Base-by-base conservation (phyloP, 164 flowering plant species). In the Tetrastigma voinierianum region DNA sequence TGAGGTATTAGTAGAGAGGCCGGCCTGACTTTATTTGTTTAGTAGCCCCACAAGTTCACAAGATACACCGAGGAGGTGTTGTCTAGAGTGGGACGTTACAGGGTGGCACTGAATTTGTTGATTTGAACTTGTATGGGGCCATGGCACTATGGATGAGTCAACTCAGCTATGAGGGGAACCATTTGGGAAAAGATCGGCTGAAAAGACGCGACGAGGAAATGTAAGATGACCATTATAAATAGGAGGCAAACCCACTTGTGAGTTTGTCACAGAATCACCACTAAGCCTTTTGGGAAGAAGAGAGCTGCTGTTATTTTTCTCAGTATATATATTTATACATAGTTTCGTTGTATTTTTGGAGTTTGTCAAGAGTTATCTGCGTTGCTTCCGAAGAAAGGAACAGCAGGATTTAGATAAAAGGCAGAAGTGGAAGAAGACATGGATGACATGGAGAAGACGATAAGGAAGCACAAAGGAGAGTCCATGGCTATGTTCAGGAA, bases 381-480 rank as follows among this genome's bases (percentile, higher is more conserved):
- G 40, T 32, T 32, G 40, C 6, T 32, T 7, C 40, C 40, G 6
- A 32, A 32, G 3, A 32, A 32, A 32, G 40, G 40, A 32, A 32
- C 20, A 21, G 15, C 14, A 21, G 11, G 10, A 5, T 57, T 57
- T 43, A 17, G 62, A 59, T 25, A 17, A 20, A 59, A n/a, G n/a
- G n/a, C n/a, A n/a, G n/a, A n/a, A n/a, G n/a, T n/a, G 47, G 46
- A 40, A 59, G 51, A 12, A n/a, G 52, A 43, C 46, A 67, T 67
- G 54, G 44, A 62, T 56, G 23, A 51, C 56, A 51, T 68, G 57
- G 76, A 64, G 65, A 73, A 73, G 62, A 59, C 61, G 49, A 49
- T 47, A 64, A 68, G 21, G 71, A 47, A 68, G 9, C 40, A 44
- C 25, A 63, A 59, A 67, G 68, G 68, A 67, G 72, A 73, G 58